Conservation (phyloP, 768 basidiomycete species). For the Stropharia rugosoannulata region DNA sequence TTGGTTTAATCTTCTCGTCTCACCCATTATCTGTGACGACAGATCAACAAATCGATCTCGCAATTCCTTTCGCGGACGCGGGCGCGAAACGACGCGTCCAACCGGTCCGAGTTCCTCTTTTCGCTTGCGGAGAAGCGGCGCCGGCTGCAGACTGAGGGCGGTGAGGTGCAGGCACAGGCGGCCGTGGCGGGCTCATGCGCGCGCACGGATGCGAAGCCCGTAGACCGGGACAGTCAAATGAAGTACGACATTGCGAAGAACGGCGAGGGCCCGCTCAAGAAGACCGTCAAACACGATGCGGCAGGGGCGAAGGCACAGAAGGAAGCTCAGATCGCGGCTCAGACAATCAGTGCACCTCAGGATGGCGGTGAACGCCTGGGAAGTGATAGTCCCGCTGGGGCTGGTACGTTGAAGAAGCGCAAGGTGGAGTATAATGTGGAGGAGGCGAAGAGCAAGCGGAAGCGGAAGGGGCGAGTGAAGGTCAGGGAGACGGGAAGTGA, state of each 20-base stretch:
- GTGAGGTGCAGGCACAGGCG: slow-evolving; percentile 6
- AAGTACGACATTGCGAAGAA: slow-evolving; percentile 89
- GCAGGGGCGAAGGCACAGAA: not conserved
- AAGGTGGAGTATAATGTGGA: not conserved
- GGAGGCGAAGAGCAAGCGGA: slow-evolving; percentile 1
- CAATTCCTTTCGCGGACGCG: slow-evolving; percentile 69
- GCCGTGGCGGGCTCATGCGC: slow-evolving; percentile 56
- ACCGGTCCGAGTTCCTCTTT: slow-evolving; percentile 71
- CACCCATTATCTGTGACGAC: not conserved
- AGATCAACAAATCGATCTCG: slow-evolving; percentile 75
- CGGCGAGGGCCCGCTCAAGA: slow-evolving; percentile 70
- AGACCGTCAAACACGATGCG: slow-evolving; percentile 35
- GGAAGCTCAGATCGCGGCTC: no score
- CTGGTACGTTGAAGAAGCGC: not conserved
- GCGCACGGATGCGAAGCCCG: slow-evolving; percentile 65
- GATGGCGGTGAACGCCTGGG: no score
- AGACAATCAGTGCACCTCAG: no score
- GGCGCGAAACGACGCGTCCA: slow-evolving; percentile 73
- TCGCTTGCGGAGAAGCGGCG: slow-evolving; percentile 56
- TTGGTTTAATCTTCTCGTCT: not conserved
- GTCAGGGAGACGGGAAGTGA: not conserved
- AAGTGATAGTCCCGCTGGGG: no score
- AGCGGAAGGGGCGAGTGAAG: not conserved
- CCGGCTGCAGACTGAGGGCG: slow-evolving; percentile 32
- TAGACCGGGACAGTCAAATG: slow-evolving; percentile 78